Base-by-base conservation (phyloP, 441 rosid species). In the Eruca vesicaria region DNA sequence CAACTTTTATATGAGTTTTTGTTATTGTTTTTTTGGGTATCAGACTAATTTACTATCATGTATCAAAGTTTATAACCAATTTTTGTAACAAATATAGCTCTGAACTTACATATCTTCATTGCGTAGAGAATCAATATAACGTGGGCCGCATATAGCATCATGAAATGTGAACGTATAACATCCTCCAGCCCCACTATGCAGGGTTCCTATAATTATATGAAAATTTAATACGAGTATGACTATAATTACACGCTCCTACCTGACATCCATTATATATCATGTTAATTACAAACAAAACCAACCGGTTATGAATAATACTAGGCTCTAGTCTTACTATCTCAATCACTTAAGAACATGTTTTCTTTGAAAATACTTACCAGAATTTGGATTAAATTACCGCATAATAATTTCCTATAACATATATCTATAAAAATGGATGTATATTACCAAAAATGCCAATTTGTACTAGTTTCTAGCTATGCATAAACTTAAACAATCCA, bases 191-290 rank as follows among this genome's bases (percentile, higher is more conserved):
- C 56, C 45, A 60, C 63, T 60, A 60, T 20, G 73, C 32, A 11
- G n/a, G 43, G 29, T 28, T 45, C 29, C 52, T 19, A 43, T 35
- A 50, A 60, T 50, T 35, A 11, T 26, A 7, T 26, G 15, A 60
- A 16, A 68, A 50, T 35, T 68, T 60, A 41, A 66, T 58, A 43
- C 38, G 59, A 65, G 26, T 41, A 63, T 41, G 65, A 29, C 59
- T 33, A 61, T 15, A 45, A 4, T 60, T 59, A 58, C 61, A 36
- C 56, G 35, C 62, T 75, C 73, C 63, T 60, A 75, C 56, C 63
- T 50, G 57, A 74, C 69, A 68, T 62, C 64, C 63, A 50, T 50
- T 61, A 68, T 29, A 58, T 14, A 48, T 48, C 41, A 38, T 68
- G 6, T 65, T 14, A 14, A 64, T 18, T 21, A 8, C 29, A 66